Base-by-base conservation (phyloP, 1,284 basidiomycete species). In the Sporisorium exsertum region DNA sequence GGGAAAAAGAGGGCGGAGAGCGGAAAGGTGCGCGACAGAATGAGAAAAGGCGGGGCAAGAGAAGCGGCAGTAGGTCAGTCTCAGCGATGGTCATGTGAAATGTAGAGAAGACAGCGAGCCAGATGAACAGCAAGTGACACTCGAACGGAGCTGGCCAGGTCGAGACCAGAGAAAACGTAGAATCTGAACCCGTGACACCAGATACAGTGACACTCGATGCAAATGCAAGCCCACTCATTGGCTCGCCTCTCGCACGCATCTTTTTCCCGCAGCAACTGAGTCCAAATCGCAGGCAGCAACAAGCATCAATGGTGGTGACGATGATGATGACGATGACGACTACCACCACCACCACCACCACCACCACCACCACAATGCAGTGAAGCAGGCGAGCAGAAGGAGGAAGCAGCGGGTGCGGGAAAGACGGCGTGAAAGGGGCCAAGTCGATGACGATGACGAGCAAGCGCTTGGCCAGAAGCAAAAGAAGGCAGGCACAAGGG, bases 1-100 rank as follows among this genome's bases (percentile, higher is more conserved):
- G 37, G 55, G 49, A 29, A 35, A 37, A 33, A 50, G 29, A 53
- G 56, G 60, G 60, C 52, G 37, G 60, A 49, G 33, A 47, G 33
- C 43, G 52, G 37, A 26, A 49, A 57, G 27, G 35, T 15, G 22
- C 32, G 35, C 16, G 5, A 18, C 29, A 46, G 27, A 24, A 18
- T 10, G n/a, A 18, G 35, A 56, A 46, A 43, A 50, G 26, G 45
- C 57, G 57, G 47, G 57, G 57, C 53, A 55, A 55, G 40, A 16
- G 20, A 26, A 42, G 24, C 12, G 47, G 35, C 47, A 59, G 22
- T 52, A 58, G 52, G 49, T 56, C 50, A 51, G 55, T 35, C 29
- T 16, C n/a, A 4, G 13, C 26, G 27, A 46, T 22, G 54, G 43
- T 56, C 54, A 56, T 46, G 43, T 56, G 54, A 56, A 56, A 46